These are phyloP conservation scores for Fraxinus angustifolia DNA, from an alignment of 305 asterid species.

Conservation along the genomic window DNA sequence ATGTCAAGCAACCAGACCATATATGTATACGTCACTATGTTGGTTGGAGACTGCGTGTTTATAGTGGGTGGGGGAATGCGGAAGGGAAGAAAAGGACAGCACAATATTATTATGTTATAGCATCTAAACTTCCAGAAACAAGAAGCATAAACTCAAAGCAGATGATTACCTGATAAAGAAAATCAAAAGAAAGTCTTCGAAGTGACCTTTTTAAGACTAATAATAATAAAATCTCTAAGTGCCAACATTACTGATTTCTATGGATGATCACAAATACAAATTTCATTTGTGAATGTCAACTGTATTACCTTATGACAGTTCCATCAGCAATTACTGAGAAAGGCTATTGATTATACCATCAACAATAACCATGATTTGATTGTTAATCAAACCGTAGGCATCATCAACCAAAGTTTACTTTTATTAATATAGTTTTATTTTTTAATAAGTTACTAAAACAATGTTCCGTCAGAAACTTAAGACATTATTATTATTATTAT, in stretches of 20 bases:
- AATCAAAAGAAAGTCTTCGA: not conserved
- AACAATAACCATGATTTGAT: not conserved
- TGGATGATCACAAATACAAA: not conserved
- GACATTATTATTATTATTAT: not conserved
- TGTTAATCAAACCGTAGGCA: not conserved
- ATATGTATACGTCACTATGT: not conserved
- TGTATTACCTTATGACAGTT: not conserved
- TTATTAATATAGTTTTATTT: not conserved
- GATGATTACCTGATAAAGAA: not conserved
- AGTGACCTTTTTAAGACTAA: not conserved
- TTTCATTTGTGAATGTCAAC: not conserved
- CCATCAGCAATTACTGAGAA: not conserved
- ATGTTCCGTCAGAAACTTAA: not conserved
- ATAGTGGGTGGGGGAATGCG: not conserved
- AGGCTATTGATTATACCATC: not conserved
- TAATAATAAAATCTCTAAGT: not conserved
- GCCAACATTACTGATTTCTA: not conserved
- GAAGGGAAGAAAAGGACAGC: not conserved
- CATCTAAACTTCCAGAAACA: not conserved
- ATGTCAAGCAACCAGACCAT: conserved; percentile 18
- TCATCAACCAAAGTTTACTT: not conserved
- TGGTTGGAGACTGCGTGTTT: not conserved
- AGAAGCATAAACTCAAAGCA: not conserved
- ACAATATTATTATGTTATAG: not conserved
- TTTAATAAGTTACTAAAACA: not conserved